Evolutionary conservation across 495 filamentous ascomycete species (phyloP), one percentile per base, ranked within the genome.

Genomic region (Penicillium bialowiezense): DNA sequence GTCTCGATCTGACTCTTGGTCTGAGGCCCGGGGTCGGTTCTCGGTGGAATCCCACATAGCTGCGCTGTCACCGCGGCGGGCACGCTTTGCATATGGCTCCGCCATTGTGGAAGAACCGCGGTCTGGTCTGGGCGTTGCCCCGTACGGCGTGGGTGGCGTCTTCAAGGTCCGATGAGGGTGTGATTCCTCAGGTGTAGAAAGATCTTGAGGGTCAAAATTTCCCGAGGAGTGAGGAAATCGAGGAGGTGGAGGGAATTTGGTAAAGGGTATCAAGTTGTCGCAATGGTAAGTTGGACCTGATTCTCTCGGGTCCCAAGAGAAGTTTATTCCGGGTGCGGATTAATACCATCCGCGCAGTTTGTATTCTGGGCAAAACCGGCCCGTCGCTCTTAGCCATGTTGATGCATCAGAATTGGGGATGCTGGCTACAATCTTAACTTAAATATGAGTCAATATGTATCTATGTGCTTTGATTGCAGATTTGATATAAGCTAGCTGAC

Each of bases 71-170:
- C 68, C 68, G 14, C 76, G 71, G 43, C 76, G 75, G 26, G 77
- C 64, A 32, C 79, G 79, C 55, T 83, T 82, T 32, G 74, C 57
- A 38, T 77, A 74, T 19, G 76, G 79, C 42, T 82, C 79, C 12
- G 73, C 61, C 77, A 80, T 81, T 39, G 51, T 67, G 54, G 20
- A 47, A 37, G 48, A 42, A 45, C 18, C 12, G 24, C 28, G 18
- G 35, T 47, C 24, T 38, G 20, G 35, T 31, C 35, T 40, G 28
- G 45, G 36, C 26, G 56, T 54, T 52, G 51, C 43, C 50, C 56
- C 29, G 56, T 37, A 44, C 41, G 19, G 19, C 18, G 23, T 19
- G 44, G 36, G 44, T 41, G 38, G 38, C 20, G 14, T 10, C 38
- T 21, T 20, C 40, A 24, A 19, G 34, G 18, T 6, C 15, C n/a